phyloP scores from a whole-genome alignment of 1,284 basidiomycete species.

The Fomitopsis palustris region DNA sequence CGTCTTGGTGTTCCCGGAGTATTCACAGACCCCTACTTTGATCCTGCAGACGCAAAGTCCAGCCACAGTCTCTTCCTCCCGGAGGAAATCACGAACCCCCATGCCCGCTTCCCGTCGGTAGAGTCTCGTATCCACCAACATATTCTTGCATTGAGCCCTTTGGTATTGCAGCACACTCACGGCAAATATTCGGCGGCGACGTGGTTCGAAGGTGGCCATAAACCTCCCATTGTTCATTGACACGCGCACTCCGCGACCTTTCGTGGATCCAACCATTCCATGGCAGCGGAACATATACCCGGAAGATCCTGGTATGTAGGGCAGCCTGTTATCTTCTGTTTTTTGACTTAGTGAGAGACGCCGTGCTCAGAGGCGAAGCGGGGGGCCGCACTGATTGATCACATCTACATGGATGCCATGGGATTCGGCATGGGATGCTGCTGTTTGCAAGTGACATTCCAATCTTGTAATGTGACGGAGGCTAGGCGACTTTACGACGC shows the following conservation, averaged over 20 bases:
- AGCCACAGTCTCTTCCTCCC: conserved; percentile 94
- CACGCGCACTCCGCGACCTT: conserved; percentile 81
- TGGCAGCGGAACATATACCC: conserved; percentile 78
- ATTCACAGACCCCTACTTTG: conserved; percentile 90
- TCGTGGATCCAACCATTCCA: conserved; percentile 88
- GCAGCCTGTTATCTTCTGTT: conserved; percentile 10
- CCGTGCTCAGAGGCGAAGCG: conserved; percentile 70
- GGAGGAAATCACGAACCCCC: conserved; percentile 95
- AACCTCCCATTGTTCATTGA: conserved; percentile 95
- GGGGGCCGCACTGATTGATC: conserved; percentile 83
- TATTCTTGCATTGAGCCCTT: not conserved
- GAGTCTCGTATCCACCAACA: not conserved
- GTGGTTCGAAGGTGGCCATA: conserved; percentile 93
- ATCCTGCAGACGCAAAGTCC: conserved; percentile 71
- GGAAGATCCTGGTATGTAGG: conserved; percentile 69
- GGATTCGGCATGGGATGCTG: conserved; percentile 99
- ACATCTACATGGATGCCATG: conserved; percentile 99
- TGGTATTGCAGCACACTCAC: conserved; percentile 74
- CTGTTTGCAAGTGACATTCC: conserved; percentile 97
- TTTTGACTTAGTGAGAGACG: not conserved
- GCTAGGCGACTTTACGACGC: conserved; percentile 94
- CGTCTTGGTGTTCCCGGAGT: conserved; percentile 84
- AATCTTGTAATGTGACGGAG: conserved; percentile 91
- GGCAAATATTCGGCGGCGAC: conserved; percentile 88
- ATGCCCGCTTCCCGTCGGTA: conserved; percentile 93